Base-by-base conservation (phyloP, 495 filamentous ascomycete genomes). In the Podospora anserina region DNA sequence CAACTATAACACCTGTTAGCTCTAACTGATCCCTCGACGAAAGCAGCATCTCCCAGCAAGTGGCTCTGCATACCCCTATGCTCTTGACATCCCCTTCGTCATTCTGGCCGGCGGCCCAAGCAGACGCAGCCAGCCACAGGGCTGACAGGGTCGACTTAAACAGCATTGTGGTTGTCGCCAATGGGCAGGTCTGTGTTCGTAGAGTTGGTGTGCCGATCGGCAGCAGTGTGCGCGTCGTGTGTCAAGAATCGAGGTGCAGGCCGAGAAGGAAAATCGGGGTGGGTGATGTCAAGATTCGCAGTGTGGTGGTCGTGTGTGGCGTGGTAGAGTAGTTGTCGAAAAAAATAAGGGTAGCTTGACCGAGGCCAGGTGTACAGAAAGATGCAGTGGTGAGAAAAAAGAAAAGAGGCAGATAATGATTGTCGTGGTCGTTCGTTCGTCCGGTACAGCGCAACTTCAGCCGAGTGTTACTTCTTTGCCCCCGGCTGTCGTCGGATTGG, bases 91-190 rank as follows among this genome's bases (percentile, higher is more conserved):
- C 82, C 63, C 83, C 82, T 16, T 82, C 82, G 5, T 81, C 81
- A 59, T 27, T 16, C 15, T 76, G 75, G 61, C 77, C 76, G 34
- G 78, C 79, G 68, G 78, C 78, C 77, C 74, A 81, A 70, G 82
- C 79, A 68, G 78, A 73, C 62, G 84, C 84, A 76, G 83, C 82
- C 82, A 86, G 83, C 83, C 84, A 83, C 72, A 84, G 73, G 75
- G 81, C 83, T 70, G 83, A 84, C 74, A 86, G 76, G 69, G 78
- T 76, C 61, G 75, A 78, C 65, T 77, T 74, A 69, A 84, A 76
- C 77, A 84, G 76, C 85, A 88, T 88, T 53, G 69, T 60, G 44
- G 39, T 49, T 49, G 39, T 49, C 15, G 39, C 39, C 39, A 49
- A 16, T 49, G 39, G 39, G 39, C 39, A 49, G 39, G 7, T 11